Base-by-base conservation (phyloP, 495 filamentous ascomycete genomes). In the Annulohypoxylon bovei region DNA sequence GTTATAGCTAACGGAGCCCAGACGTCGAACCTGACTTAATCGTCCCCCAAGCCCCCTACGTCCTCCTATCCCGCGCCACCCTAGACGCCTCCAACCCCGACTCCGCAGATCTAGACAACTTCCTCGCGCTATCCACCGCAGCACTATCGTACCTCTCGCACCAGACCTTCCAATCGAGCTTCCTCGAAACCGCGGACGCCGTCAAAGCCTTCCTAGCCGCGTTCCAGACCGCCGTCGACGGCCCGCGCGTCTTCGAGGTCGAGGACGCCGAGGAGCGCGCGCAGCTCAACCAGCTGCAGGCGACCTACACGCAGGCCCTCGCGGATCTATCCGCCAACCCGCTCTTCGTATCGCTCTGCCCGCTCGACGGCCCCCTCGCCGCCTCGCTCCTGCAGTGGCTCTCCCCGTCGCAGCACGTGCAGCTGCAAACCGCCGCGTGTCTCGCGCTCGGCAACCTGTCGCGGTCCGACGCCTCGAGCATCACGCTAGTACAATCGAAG, bases 361-460 rank as follows among this genome's bases (percentile, higher is more conserved):
- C 78, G 2, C 65, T 82, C 7, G 63, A 75, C 49, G 75, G 74
- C 54, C 83, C 86, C 0, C 80, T 87, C 37, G 81, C 82, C 4
- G 80, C 82, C 3, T 70, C 78, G 4, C 72, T 91, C 23, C 74
- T 86, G 4, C 65, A 77, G 35, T 88, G 82, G 42, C 76, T 94
- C n/a, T 59, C 52, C 1, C 33, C 63, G 3, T 23, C 71, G 9
- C 32, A 68, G 3, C 83, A 90, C 49, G 28, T 8, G 8, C 39
- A 49, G 0, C 84, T 94, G 1, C 90, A 90, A 68, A 85, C 90
- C n/a, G 90, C 89, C 30, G 88, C 91, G 14, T 94, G 91, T 73
- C 80, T 94, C 16, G 85, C 91, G 64, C 85, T 94, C 5, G 92
- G 92, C 20, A 95, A 95, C 72, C 71, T 94, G n/a, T 86, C 88